Base-by-base conservation (phyloP, 2,329 filamentous ascomycete species). In the Keithomyces neogunnii region DNA sequence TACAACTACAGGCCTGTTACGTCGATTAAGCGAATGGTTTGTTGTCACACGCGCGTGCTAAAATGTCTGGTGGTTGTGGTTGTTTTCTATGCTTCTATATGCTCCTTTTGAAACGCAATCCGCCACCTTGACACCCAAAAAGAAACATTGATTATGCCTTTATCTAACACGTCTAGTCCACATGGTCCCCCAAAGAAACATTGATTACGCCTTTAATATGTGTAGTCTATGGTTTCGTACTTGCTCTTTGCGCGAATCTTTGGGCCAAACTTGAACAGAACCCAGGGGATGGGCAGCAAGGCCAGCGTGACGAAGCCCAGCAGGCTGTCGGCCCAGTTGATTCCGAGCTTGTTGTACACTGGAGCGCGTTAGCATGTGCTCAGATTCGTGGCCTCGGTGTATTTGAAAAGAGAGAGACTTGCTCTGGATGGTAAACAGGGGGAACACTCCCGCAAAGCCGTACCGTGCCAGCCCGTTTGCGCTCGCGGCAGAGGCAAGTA, bases 391-490 rank as follows among this genome's bases (percentile, higher is more conserved):
- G 13, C 0, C 26, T 3, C 3, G 1, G 2, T 3, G 0, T 0
- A 13, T 35, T 35, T 10, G 33, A 6, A 10, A 10, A 35, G 10
- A 2, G 1, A 0, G 32, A 2, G 0, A 65, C 73, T 62, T 58
- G 76, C 74, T 78, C 53, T 81, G 78, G 1, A 84, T 65, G 0
- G 79, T 77, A 56, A 85, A 85, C 0, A 85, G 61, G 0, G 82
- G 82, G 50, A 85, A 85, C 0, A 70, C 75, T 1, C 73, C 77
- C 0, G 76, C 78, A 6, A 84, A 69, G 0, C 63, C 63, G 55
- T 84, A 85, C 29, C 82, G 66, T 1, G 77, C 67, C 9, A 85
- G 66, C 1, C 76, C 74, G 54, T 84, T 85, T 1, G 82, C 82
- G 5, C 77, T 80, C 47, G 78, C 67, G 0, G 80, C 80, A 52